These are phyloP conservation scores for Salvia sclarea DNA, from an alignment of 305 asterid genomes.

Conservation along the genomic window DNA sequence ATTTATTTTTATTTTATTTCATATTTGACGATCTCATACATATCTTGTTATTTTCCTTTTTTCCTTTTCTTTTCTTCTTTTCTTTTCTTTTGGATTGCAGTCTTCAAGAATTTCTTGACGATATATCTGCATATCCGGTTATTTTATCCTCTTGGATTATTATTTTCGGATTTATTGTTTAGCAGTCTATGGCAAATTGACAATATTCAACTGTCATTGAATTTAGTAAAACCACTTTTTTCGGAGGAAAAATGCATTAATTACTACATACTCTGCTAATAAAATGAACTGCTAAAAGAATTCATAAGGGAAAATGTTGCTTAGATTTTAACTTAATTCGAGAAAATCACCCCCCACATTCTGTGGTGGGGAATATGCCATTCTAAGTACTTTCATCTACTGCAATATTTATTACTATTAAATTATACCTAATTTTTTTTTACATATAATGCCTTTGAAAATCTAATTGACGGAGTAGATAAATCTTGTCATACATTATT, in stretches of 20 bases:
- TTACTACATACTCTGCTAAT: too few relatives aligned
- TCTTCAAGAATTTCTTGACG: too few relatives aligned
- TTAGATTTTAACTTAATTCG: neutral
- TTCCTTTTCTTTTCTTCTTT: neutral
- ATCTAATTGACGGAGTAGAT: neutral
- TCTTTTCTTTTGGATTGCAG: too few relatives aligned
- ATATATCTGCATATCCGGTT: neutral
- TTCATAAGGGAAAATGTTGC: neutral
- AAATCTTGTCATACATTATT: too few relatives aligned
- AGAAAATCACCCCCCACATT: neutral
- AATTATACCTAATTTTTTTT: too few relatives aligned
- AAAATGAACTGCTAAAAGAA: too few relatives aligned
- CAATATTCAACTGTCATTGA: neutral
- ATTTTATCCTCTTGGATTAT: slow-evolving; percentile 1
- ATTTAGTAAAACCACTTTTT: neutral
- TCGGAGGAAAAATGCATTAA: neutral
- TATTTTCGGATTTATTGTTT: neutral
- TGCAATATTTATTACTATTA: neutral
- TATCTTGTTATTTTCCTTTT: too few relatives aligned
- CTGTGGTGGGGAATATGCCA: neutral
- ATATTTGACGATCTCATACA: too few relatives aligned
- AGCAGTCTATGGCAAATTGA: neutral
- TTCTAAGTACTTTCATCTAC: neutral
- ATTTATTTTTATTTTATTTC: too few relatives aligned
- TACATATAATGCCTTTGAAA: neutral